Evolutionary conservation across 2,329 filamentous ascomycete species (phyloP), one percentile per base, ranked within the genome.

Genomic region (Colletotrichum tropicale): DNA sequence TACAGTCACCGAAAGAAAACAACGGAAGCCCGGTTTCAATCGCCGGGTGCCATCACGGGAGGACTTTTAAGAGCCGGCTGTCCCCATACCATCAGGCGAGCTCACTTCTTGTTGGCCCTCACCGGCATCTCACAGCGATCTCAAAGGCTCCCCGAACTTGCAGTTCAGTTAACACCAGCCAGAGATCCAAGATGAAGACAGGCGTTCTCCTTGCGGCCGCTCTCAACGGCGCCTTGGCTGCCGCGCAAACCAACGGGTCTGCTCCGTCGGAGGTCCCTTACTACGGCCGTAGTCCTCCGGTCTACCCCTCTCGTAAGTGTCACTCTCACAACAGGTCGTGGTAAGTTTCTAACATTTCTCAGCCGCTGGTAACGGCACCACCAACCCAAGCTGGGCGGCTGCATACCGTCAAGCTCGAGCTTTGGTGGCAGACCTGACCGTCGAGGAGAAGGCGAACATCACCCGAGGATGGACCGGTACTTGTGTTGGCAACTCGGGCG

Each of bases 381-480:
- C 62, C 34, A 64, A 69, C 24, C 24, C 64, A 8, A 48, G 72
- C 32, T 94, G 93, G 93, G 85, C 86, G 9, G 84, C 86, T 30
- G 91, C 92, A 56, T 94, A 93, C 79, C 83, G 83, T 58, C 91
- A 89, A 76, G 92, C 93, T 3, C 85, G 88, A 38, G 81, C 84
- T 2, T 83, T 94, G 4, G 92, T 94, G 12, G 84, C 84, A 32
- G 88, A 90, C 67, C 90, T 94, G 89, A 94, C 92, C 0, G 82
- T 94, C 3, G 92, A 92, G 15, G 93, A 94, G 80, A 94, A 92
- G 80, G 91, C 84, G 38, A 89, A 89, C 75, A 85, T 88, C 34
- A 79, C 82, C 1, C 79, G 84, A 9, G 81, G 74, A 13, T 88
- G 9, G 64, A 80, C 16, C 82, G 86, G 5, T 76, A 88, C 21